phyloP scores from a whole-genome alignment of 1,284 basidiomycete genomes.

The Phaffia rhodozyma region DNA sequence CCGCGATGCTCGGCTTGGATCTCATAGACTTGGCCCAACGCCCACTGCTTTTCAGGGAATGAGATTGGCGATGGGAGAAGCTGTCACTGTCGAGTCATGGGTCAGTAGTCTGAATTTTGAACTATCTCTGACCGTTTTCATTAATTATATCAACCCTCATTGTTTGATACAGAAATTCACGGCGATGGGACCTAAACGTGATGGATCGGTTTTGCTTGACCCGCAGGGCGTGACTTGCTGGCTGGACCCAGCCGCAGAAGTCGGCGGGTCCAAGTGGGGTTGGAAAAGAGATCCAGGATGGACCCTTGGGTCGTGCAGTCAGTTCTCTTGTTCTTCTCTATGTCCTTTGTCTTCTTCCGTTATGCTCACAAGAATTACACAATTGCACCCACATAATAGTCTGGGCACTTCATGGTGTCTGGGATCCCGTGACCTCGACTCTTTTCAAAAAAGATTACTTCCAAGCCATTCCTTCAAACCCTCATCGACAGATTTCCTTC shows the following conservation, averaged over 20 bases:
- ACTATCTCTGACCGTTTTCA: too few relatives aligned
- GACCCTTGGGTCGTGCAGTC: constrained; percentile 64
- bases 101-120: constrained; percentile 17
- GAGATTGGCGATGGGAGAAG: constrained; percentile 72
- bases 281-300: constrained; percentile 67
- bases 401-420: constrained; percentile 89
- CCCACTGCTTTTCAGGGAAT: constrained; percentile 79
- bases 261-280: constrained; percentile 47
- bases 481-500: constrained; percentile 41
- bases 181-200: constrained; percentile 60
- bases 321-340: constrained; percentile 21
- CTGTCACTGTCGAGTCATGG: constrained; percentile 76
- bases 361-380: neutral
- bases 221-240: constrained; percentile 66
- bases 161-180: constrained; percentile 44
- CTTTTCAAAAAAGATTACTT: constrained; percentile 75
- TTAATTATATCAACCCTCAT: neutral
- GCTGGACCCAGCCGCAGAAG: constrained; percentile 45
- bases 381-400: constrained; percentile 29
- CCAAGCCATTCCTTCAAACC: constrained; percentile 36
- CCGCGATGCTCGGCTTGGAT: neutral
- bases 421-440: constrained; percentile 59
- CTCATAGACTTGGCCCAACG: constrained; percentile 54
- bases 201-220: constrained; percentile 65
- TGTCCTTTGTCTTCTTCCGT: neutral